These are phyloP conservation scores for Colletotrichum chlorophyti DNA, from an alignment of 2,329 filamentous ascomycete species.

Conservation along the genomic window DNA sequence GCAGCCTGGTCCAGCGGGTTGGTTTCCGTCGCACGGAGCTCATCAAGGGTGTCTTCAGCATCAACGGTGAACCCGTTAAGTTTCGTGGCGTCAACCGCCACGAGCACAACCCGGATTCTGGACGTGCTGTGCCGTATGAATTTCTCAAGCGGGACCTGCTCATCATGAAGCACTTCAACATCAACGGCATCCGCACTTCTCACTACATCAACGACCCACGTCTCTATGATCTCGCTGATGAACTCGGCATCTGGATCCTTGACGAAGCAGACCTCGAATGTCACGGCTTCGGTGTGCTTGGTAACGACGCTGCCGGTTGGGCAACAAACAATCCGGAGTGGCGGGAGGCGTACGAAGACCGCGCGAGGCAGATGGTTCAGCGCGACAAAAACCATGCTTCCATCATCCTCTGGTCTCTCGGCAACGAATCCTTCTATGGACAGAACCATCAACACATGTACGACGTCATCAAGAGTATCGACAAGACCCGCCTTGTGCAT, in stretches of 20 bases:
- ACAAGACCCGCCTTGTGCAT: conserved; percentile 65
- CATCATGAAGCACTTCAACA: conserved; percentile 72
- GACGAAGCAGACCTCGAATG: conserved; percentile 64
- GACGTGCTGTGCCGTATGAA: conserved; percentile 66
- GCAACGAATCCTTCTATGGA: conserved; percentile 76
- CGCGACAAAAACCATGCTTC: conserved; percentile 67
- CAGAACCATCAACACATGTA: conserved; percentile 73
- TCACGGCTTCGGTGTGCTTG: conserved; percentile 55
- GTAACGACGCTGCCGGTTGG: conserved; percentile 52
- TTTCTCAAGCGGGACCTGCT: conserved; percentile 68
- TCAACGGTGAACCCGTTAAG: conserved; percentile 71
- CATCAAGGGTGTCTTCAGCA: conserved; percentile 64
- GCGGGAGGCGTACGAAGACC: conserved; percentile 71
- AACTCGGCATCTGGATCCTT: conserved; percentile 69
- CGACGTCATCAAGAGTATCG: conserved; percentile 63
- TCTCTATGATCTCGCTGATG: conserved; percentile 67
- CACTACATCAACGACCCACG: conserved; percentile 70
- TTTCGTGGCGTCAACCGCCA: conserved; percentile 75
- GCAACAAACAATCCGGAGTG: conserved; percentile 67
- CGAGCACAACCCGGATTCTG: conserved; percentile 70
- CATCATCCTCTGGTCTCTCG: conserved; percentile 75
- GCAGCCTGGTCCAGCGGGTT: conserved; percentile 58
- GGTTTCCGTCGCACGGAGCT: conserved; percentile 71
- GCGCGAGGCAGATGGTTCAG: conserved; percentile 68
- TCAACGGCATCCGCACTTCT: conserved; percentile 73